Evolutionary conservation across 176 grass and related monocot genomes (phyloP).

Genomic region (Canna indica): DNA sequence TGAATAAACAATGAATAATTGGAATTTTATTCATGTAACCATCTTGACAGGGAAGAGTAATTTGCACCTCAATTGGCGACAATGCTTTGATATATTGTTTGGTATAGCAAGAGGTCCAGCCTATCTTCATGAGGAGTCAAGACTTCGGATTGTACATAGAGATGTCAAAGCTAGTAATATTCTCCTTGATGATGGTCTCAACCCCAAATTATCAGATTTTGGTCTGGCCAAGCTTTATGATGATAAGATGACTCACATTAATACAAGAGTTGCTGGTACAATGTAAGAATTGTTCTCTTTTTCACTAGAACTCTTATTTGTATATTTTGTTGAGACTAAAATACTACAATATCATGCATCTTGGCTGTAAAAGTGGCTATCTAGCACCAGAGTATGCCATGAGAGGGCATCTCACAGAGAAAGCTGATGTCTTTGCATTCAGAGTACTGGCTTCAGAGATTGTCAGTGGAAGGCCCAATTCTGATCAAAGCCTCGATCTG

Average conservation of each 20-base stretch:
- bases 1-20: not conserved
- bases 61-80: constrained; percentile 32
- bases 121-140: constrained; percentile 35
- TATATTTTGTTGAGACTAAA: not conserved
- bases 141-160: constrained; percentile 28
- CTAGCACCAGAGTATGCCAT: constrained; percentile 33
- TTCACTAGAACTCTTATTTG: not conserved
- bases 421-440: constrained; percentile 24
- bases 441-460: constrained; percentile 30
- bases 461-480: constrained; percentile 27
- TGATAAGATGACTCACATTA: constrained; percentile 41
- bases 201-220: constrained; percentile 48
- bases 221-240: constrained; percentile 42
- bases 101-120: constrained; percentile 32
- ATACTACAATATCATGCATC: not conserved
- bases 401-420: constrained; percentile 29
- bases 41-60: constrained; percentile 9
- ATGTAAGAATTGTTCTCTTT: constrained; percentile 19
- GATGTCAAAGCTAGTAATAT: constrained; percentile 27
- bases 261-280: constrained; percentile 40
- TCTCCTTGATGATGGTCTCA: constrained; percentile 32
- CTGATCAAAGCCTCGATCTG: constrained; percentile 5
- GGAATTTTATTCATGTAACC: not conserved
- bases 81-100: constrained; percentile 35
- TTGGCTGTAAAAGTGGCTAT: constrained; percentile 26